Conservation (phyloP, 305 asterid species). For the Andrographis paniculata region DNA sequence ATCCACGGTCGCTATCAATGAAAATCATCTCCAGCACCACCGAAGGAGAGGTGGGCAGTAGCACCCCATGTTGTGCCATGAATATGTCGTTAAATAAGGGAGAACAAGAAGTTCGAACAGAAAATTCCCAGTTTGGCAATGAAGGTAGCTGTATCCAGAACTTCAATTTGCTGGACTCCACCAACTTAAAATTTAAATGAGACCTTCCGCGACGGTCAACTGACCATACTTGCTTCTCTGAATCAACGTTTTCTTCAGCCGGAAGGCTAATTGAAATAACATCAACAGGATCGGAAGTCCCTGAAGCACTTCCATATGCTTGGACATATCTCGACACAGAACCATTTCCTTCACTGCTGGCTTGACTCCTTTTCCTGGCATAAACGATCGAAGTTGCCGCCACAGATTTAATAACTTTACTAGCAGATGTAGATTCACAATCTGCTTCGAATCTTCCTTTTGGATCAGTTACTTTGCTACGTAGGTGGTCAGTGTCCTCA, state of each 20-base stretch:
- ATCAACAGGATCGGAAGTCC: constrained; percentile 17
- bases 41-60: constrained; percentile 45
- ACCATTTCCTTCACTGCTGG: constrained; percentile 21
- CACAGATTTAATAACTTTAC: constrained; percentile 23
- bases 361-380: constrained; percentile 41
- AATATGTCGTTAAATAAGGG: constrained; percentile 29
- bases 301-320: constrained; percentile 16
- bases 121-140: constrained; percentile 22
- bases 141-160: constrained; percentile 28
- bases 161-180: constrained; percentile 30
- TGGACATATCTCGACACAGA: constrained; percentile 26
- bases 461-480: constrained; percentile 22
- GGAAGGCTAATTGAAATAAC: constrained; percentile 16
- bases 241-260: constrained; percentile 13
- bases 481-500: constrained; percentile 23
- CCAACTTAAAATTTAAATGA: constrained; percentile 21
- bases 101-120: constrained; percentile 21
- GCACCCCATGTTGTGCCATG: constrained; percentile 39
- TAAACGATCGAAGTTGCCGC: constrained; percentile 36
- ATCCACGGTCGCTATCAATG: constrained; percentile 51
- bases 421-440: constrained; percentile 20
- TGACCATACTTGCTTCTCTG: constrained; percentile 26
- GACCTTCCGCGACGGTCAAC: constrained; percentile 32
- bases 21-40: constrained; percentile 66
- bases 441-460: constrained; percentile 18